Conservation (phyloP, 2,329 filamentous ascomycete species). For the Botrytis pseudocinerea region DNA sequence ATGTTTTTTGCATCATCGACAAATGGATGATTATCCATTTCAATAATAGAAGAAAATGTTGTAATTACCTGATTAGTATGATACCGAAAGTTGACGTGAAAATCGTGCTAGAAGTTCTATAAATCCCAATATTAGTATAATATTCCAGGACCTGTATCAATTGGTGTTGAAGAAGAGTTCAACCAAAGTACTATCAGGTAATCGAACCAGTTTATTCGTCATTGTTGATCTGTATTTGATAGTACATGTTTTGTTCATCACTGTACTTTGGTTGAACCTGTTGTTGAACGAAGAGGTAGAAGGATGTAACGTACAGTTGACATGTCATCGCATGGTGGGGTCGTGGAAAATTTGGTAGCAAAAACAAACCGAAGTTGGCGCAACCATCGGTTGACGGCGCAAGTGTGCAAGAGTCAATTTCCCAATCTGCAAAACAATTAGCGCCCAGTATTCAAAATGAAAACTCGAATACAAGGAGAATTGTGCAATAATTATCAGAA, state of each 20-base stretch:
- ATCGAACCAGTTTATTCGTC: constrained; percentile 44
- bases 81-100: neutral
- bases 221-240: constrained; percentile 48
- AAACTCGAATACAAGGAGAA: neutral
- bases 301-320: constrained; percentile 35
- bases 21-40: constrained; percentile 11
- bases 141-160: neutral
- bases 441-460: constrained; percentile 14
- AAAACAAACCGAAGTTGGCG: neutral
- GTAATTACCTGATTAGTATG: constrained; percentile 15
- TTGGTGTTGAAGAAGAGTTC: constrained; percentile 16
- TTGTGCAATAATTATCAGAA: constrained; percentile 43
- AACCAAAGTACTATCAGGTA: constrained; percentile 38
- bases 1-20: constrained; percentile 65
- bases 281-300: neutral
- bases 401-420: neutral
- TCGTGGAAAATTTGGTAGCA: neutral
- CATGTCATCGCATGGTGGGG: neutral
- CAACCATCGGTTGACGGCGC: no score
- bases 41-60: neutral
- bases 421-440: constrained; percentile 28
- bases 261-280: constrained; percentile 32
- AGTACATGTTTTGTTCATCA: constrained; percentile 49
- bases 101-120: constrained; percentile 16
- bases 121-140: constrained; percentile 8